Conservation (phyloP, 2,329 filamentous ascomycete genomes). For the Hawksworthiomyces lignivorus region DNA sequence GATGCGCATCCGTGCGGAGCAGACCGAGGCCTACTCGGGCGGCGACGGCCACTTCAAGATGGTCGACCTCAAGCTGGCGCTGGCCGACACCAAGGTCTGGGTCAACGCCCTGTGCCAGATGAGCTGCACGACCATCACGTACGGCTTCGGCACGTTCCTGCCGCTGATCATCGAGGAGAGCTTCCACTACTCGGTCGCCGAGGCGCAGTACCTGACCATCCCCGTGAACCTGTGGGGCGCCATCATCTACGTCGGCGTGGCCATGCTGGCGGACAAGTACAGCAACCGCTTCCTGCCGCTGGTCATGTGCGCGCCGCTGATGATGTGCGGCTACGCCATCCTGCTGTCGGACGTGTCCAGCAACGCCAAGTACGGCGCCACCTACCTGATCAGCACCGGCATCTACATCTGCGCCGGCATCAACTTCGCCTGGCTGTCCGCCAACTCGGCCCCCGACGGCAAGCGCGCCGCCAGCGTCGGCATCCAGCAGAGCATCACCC, state of each 20-base stretch:
- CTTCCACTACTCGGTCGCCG: constrained; percentile 30
- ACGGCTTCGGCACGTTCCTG: constrained; percentile 33
- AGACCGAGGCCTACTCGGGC: constrained; percentile 18
- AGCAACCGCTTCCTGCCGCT: constrained; percentile 28
- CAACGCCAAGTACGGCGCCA: constrained; percentile 31
- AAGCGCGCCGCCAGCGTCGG: constrained; percentile 21
- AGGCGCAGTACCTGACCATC: constrained; percentile 31
- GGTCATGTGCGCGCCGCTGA: constrained; percentile 22
- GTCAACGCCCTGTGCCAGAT: constrained; percentile 28
- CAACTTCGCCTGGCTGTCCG: constrained; percentile 21
- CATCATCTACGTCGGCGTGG: constrained; percentile 28
- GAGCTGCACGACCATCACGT: constrained; percentile 29
- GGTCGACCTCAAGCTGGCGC: constrained; percentile 18
- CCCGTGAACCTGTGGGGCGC: constrained; percentile 34
- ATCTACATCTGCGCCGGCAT: constrained; percentile 21
- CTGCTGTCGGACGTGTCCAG: constrained; percentile 17
- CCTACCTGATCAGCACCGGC: constrained; percentile 20
- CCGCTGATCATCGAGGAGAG: constrained; percentile 32
- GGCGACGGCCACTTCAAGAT: constrained; percentile 17
- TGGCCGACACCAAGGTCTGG: constrained; percentile 20
- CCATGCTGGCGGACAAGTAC: constrained; percentile 29
- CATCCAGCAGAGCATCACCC: constrained; percentile 19
- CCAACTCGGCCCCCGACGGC: constrained; percentile 21
- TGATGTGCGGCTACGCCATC: constrained; percentile 20
- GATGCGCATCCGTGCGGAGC: constrained; percentile 17